A percentile compares a stretch with the other conserved stretches of the same genome.
These are phyloP conservation scores for Polyplosphaeria fusca DNA, from an alignment of 495 filamentous ascomycete species.

Conservation along the genomic window DNA sequence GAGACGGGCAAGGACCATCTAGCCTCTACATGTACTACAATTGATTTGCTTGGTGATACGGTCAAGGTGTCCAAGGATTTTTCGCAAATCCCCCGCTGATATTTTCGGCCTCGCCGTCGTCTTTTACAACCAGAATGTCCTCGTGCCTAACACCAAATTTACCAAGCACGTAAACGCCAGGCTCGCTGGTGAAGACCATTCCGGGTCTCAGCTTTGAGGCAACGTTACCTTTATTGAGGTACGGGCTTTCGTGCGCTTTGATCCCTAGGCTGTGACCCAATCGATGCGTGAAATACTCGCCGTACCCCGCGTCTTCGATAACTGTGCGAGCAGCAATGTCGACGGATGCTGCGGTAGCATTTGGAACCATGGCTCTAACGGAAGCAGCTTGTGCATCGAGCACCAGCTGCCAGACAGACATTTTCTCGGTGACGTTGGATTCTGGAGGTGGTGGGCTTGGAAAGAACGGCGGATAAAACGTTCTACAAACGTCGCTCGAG, in stretches of 20 bases:
- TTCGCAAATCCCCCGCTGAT: slow-evolving; percentile 47
- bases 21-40: no score
- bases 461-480: slow-evolving; percentile 46
- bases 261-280: slow-evolving; percentile 58
- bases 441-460: slow-evolving; percentile 1
- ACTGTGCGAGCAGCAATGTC: slow-evolving; percentile 54
- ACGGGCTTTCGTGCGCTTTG: slow-evolving; percentile 57
- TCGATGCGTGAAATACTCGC: slow-evolving; percentile 53
- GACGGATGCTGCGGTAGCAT: slow-evolving; percentile 49
- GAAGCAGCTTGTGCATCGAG: slow-evolving; percentile 52
- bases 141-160: slow-evolving; percentile 57
- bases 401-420: slow-evolving; percentile 53
- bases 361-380: slow-evolving; percentile 43
- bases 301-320: slow-evolving; percentile 52
- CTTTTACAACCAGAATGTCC: slow-evolving; percentile 51
- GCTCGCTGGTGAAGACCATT: slow-evolving; percentile 57
- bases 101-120: slow-evolving; percentile 46
- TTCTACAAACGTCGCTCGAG: slow-evolving; percentile 57
- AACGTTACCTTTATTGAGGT: slow-evolving; percentile 55
- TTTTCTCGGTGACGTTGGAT: slow-evolving; percentile 41
- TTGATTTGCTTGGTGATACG: no score
- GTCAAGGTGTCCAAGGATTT: slow-evolving; percentile 51
- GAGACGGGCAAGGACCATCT: no score
- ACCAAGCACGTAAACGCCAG: slow-evolving; percentile 52
- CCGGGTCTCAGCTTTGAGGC: slow-evolving; percentile 44